Evolutionary conservation across 768 basidiomycete genomes (phyloP).

Genomic region (Sistotremastrum niveocremeum): DNA sequence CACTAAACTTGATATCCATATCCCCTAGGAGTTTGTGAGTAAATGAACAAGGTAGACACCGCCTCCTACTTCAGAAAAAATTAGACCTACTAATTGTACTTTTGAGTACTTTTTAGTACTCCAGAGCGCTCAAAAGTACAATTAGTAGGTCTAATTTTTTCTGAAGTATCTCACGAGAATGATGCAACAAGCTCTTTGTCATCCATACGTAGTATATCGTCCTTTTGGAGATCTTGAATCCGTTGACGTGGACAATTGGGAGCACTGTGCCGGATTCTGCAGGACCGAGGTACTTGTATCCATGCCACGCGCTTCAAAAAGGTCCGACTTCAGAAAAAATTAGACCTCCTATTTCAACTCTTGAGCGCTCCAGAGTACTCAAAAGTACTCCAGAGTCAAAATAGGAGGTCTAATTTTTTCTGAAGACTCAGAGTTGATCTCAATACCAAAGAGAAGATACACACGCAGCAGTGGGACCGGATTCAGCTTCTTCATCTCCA

Average conservation of each 20-base stretch:
- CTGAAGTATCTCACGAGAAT: too few relatives aligned
- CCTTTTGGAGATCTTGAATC: slow-evolving; percentile 83
- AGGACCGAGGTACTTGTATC: slow-evolving; percentile 83
- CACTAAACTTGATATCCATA: slow-evolving; percentile 33
- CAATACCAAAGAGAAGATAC: slow-evolving; percentile 6
- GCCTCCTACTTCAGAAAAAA: too few relatives aligned
- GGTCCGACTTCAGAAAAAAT: too few relatives aligned
- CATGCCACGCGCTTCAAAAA: slow-evolving; percentile 54
- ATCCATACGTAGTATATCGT: slow-evolving; percentile 78
- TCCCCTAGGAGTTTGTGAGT: background rate
- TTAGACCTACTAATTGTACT: too few relatives aligned
- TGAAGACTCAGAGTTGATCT: background rate
- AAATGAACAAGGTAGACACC: slow-evolving; percentile 27
- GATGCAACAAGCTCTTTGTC: too few relatives aligned
- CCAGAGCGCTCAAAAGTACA: too few relatives aligned
- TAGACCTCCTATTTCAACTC: too few relatives aligned
- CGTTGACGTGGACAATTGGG: slow-evolving; percentile 82
- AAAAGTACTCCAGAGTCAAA: too few relatives aligned
- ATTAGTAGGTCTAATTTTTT: too few relatives aligned
- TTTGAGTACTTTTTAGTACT: too few relatives aligned
- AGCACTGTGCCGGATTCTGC: slow-evolving; percentile 84
- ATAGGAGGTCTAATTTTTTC: too few relatives aligned
- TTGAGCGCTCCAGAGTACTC: background rate
- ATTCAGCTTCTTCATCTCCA: slow-evolving; percentile 84
- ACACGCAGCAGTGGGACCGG: slow-evolving; percentile 56